Evolutionary conservation across 345 rosid species (phyloP).

Genomic region (Balakata baccata): DNA sequence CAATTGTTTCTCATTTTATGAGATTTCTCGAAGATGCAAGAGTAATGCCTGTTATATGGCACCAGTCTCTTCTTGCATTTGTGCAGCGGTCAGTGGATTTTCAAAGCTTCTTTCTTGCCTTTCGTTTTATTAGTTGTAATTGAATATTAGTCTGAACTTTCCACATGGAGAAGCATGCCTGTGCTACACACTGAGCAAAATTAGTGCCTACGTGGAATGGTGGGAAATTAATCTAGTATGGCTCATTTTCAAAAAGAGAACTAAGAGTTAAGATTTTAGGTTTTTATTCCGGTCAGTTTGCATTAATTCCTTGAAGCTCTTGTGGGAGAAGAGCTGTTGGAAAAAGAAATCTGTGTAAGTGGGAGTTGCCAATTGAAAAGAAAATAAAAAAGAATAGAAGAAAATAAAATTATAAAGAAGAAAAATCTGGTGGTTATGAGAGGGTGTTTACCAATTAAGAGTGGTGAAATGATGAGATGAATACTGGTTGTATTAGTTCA

Average conservation of each 20-base stretch:
- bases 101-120: neutral
- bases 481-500: too few species aligned
- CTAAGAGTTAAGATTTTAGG: neutral
- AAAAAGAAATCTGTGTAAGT: too few species aligned
- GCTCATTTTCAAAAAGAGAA: neutral
- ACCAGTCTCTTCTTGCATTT: constrained; percentile 88
- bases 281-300: neutral
- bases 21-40: constrained; percentile 68
- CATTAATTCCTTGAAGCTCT: neutral
- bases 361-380: too few species aligned
- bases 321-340: too few species aligned
- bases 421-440: too few species aligned
- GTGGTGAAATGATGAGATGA: too few species aligned
- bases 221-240: neutral
- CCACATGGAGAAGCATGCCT: neutral
- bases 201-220: neutral
- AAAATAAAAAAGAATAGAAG: too few species aligned
- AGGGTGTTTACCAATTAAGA: too few species aligned
- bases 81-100: constrained; percentile 62
- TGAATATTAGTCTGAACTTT: neutral
- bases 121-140: neutral
- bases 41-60: constrained; percentile 98
- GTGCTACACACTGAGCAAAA: too few species aligned
- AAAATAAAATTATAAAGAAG: too few species aligned
- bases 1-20: constrained; percentile 78